Evolutionary conservation across 352 stramenopile species (phyloP).

Genomic region (Pseudoperonospora humuli): DNA sequence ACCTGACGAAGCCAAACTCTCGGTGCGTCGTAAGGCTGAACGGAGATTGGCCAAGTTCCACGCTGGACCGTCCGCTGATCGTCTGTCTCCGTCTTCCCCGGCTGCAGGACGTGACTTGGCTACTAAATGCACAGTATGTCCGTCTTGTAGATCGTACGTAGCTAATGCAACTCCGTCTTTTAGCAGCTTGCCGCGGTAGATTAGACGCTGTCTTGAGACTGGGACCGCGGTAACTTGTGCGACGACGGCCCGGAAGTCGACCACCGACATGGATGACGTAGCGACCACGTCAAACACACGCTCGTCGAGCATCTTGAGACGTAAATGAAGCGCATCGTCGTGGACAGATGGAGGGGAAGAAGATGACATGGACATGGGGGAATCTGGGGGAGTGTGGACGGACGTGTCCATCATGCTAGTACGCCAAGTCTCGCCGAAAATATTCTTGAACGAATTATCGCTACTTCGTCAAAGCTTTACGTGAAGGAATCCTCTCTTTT

Average conservation of each 20-base stretch:
- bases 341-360: neutral
- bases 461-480: no score
- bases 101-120: conserved; percentile 29
- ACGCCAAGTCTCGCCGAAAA: no score
- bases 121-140: conserved; percentile 90
- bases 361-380: neutral
- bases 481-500: no score
- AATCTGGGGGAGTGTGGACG: neutral
- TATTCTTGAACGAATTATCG: no score
- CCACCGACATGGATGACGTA: conserved; percentile 31
- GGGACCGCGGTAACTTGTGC: conserved; percentile 49
- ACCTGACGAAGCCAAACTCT: neutral
- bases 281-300: conserved; percentile 62
- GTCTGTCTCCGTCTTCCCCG: no score
- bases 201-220: conserved; percentile 75
- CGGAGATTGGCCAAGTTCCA: conserved; percentile 61
- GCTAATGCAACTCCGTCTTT: conserved; percentile 64
- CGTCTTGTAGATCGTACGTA: conserved; percentile 86
- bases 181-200: conserved; percentile 87
- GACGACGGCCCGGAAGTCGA: conserved; percentile 59
- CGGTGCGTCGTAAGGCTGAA: conserved; percentile 30
- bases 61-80: conserved; percentile 18
- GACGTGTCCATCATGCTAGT: no score
- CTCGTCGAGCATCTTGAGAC: conserved; percentile 75
- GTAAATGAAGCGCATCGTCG: conserved; percentile 28